Conservation (phyloP, 768 basidiomycete species). For the Calvatia gigantea region DNA sequence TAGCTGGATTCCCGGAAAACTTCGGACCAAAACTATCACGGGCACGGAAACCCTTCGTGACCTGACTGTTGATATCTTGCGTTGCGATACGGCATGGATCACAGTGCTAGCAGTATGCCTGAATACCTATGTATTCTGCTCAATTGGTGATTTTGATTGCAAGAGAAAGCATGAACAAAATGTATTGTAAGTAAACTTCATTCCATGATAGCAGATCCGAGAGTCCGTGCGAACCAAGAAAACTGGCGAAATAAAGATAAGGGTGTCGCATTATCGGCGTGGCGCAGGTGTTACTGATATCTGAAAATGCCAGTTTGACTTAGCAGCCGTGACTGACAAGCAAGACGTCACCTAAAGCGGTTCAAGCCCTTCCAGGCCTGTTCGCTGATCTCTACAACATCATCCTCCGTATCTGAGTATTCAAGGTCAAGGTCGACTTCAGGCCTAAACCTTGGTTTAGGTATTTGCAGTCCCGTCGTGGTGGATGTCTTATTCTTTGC, state of each 20-base stretch:
- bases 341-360: constrained; percentile 19
- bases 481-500: neutral
- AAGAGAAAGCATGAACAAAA: no score
- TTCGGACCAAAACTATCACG: no score
- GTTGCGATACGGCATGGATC: no score
- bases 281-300: neutral
- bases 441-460: neutral
- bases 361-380: constrained; percentile 13
- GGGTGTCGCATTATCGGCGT: neutral
- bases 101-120: no score
- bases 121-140: no score
- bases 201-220: neutral
- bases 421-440: neutral
- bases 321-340: neutral
- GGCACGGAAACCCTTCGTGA: no score
- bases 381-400: constrained; percentile 11
- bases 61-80: no score
- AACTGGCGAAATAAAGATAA: neutral
- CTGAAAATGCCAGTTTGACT: neutral
- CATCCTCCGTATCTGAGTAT: constrained; percentile 13
- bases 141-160: no score
- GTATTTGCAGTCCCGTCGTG: neutral
- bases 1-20: no score
- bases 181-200: neutral
- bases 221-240: neutral